Conservation (phyloP, 2,329 filamentous ascomycete species). For the Phyllosticta paracitricarpa region DNA sequence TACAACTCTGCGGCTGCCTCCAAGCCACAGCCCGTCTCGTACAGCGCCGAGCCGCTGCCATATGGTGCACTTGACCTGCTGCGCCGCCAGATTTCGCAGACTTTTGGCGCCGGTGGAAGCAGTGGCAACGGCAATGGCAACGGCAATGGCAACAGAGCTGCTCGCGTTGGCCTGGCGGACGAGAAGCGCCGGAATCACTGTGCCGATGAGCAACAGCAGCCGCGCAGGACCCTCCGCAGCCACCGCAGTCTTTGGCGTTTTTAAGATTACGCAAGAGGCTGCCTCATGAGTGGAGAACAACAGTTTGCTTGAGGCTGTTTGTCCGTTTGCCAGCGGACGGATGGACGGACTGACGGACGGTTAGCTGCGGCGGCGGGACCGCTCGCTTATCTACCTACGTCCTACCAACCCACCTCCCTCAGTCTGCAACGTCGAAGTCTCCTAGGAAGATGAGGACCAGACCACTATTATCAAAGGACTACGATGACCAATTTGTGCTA, state of each 20-base stretch:
- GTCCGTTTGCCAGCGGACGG: not conserved
- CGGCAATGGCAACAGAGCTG: not conserved
- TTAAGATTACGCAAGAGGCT: not conserved
- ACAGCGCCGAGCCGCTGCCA: constrained; percentile 12
- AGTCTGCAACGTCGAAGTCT: too few relatives aligned
- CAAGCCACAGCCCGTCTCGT: not conserved
- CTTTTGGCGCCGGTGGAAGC: not conserved
- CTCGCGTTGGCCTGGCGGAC: constrained; percentile 20
- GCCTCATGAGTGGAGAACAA: not conserved
- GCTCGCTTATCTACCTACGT: not conserved
- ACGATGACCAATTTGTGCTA: too few relatives aligned
- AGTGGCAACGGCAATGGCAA: not conserved
- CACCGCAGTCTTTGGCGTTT: constrained; percentile 9
- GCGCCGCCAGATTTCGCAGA: constrained; percentile 12
- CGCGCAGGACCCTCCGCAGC: not conserved
- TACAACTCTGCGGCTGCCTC: not conserved
- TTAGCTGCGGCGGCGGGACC: not conserved
- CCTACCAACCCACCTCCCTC: too few relatives aligned
- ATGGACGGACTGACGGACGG: not conserved
- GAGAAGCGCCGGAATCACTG: constrained; percentile 3
- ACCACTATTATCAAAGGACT: too few relatives aligned
- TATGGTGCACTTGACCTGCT: constrained; percentile 16
- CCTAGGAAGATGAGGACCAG: too few relatives aligned
- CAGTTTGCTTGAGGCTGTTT: not conserved
- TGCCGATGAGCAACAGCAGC: not conserved